These are phyloP conservation scores for Phytopythium kandeliae DNA, from an alignment of 352 stramenopile genomes.

Conservation along the genomic window DNA sequence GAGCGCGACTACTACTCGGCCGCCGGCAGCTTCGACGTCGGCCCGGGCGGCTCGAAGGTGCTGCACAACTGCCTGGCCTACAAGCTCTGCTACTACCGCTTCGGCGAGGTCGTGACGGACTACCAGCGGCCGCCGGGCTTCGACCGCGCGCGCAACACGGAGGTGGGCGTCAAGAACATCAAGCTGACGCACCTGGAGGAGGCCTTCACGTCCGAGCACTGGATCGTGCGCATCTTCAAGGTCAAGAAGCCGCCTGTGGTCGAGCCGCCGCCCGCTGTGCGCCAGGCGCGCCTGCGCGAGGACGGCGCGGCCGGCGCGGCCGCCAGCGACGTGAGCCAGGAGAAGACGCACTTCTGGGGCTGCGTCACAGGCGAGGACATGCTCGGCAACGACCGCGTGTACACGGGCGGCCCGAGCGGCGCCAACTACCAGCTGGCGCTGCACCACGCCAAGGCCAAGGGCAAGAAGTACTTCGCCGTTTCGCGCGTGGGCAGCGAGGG, in stretches of 20 bases:
- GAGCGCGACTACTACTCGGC: constrained; percentile 65
- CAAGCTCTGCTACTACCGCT: constrained; percentile 89
- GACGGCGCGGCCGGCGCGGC: constrained; percentile 17
- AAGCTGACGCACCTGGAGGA: constrained; percentile 84
- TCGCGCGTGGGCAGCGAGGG: constrained; percentile 70
- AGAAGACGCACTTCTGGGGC: constrained; percentile 80
- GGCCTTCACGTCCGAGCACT: constrained; percentile 89
- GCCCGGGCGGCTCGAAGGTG: constrained; percentile 62
- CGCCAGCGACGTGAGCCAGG: constrained; percentile 54
- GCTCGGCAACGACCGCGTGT: constrained; percentile 83
- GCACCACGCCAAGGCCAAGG: constrained; percentile 74
- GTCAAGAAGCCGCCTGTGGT: constrained; percentile 70
- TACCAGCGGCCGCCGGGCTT: constrained; percentile 38
- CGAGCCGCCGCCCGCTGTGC: constrained; percentile 61
- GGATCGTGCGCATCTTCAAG: constrained; percentile 91
- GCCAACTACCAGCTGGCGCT: constrained; percentile 89
- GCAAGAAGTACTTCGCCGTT: constrained; percentile 88
- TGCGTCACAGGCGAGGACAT: constrained; percentile 81
- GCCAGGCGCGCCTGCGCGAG: constrained; percentile 53
- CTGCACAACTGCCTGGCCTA: constrained; percentile 89
- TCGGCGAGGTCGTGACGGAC: constrained; percentile 35
- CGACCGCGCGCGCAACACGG: constrained; percentile 83
- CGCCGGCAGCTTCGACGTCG: constrained; percentile 79
- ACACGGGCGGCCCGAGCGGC: constrained; percentile 80
- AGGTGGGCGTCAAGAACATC: constrained; percentile 73